Evolutionary conservation across 331 rosid species (phyloP).

Genomic region (Dryas integrifolia): DNA sequence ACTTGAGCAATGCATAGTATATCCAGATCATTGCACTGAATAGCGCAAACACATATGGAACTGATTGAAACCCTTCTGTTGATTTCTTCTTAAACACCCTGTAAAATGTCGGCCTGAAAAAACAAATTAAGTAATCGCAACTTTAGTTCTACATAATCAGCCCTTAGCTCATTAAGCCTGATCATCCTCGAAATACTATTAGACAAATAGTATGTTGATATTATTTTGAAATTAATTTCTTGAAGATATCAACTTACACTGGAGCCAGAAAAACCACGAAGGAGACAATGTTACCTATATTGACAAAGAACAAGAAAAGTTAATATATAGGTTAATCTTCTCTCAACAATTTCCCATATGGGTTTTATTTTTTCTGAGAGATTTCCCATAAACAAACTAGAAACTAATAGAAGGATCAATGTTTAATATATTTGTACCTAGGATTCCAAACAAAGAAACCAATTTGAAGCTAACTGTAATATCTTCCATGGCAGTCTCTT

Average conservation of each 20-base stretch:
- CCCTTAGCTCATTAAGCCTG: too few relatives aligned
- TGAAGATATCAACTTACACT: slow-evolving; percentile 42
- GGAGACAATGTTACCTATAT: slow-evolving; percentile 72
- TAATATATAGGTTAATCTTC: neutral
- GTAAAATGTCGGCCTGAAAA: slow-evolving; percentile 76
- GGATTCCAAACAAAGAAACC: slow-evolving; percentile 42
- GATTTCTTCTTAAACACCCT: slow-evolving; percentile 74
- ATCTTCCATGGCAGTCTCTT: too few relatives aligned
- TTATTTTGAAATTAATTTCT: neutral
- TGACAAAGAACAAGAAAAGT: neutral
- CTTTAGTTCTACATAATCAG: too few relatives aligned
- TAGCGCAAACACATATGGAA: slow-evolving; percentile 80
- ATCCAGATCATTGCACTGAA: slow-evolving; percentile 90
- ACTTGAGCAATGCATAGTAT: slow-evolving; percentile 69
- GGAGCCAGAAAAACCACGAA: slow-evolving; percentile 83
- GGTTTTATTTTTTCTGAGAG: too few relatives aligned
- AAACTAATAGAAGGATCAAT: neutral
- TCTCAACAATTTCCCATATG: too few relatives aligned
- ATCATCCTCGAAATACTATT: too few relatives aligned
- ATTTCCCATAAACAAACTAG: neutral
- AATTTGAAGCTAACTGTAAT: too few relatives aligned
- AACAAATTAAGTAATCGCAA: neutral
- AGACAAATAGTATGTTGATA: too few relatives aligned
- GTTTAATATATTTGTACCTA: slow-evolving; percentile 40
- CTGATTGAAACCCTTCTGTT: slow-evolving; percentile 76